These are phyloP conservation scores for Lichtheimia hyalospora DNA, from an alignment of 371 early-diverging fungal genomes.

Conservation along the genomic window DNA sequence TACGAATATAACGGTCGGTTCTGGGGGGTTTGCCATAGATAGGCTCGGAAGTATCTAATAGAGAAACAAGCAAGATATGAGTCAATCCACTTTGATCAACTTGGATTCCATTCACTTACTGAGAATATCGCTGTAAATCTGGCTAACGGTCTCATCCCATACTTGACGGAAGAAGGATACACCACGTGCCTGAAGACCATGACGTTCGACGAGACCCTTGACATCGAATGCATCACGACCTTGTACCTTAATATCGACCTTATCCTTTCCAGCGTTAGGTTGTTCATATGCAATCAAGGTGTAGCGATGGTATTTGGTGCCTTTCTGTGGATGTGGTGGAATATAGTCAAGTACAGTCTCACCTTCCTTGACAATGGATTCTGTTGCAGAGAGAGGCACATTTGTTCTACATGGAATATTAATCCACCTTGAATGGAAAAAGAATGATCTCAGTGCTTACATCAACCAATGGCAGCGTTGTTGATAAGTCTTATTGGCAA, in stretches of 20 bases:
- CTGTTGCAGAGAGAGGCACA: slow-evolving; percentile 60
- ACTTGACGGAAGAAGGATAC: slow-evolving; percentile 77
- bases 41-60: slow-evolving; percentile 43
- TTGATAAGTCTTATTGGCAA: slow-evolving; percentile 58
- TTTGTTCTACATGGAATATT: slow-evolving; percentile 48
- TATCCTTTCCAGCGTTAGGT: slow-evolving; percentile 57
- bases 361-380: slow-evolving; percentile 43
- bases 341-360: slow-evolving; percentile 67
- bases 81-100: neutral
- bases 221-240: slow-evolving; percentile 45
- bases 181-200: slow-evolving; percentile 52
- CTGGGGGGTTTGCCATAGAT: slow-evolving; percentile 61
- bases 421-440: neutral
- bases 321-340: slow-evolving; percentile 83
- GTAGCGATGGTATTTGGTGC: slow-evolving; percentile 80
- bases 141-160: slow-evolving; percentile 71
- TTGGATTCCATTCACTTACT: slow-evolving; percentile 14
- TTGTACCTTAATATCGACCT: slow-evolving; percentile 44
- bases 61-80: neutral
- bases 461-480: slow-evolving; percentile 70
- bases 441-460: slow-evolving; percentile 23
- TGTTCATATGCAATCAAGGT: slow-evolving; percentile 73
- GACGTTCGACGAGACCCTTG: slow-evolving; percentile 44
- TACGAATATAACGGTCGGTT: slow-evolving; percentile 49
- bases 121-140: slow-evolving; percentile 68